phyloP scores from a whole-genome alignment of 148 eudicot genomes.

The Rhododendron vialii region DNA sequence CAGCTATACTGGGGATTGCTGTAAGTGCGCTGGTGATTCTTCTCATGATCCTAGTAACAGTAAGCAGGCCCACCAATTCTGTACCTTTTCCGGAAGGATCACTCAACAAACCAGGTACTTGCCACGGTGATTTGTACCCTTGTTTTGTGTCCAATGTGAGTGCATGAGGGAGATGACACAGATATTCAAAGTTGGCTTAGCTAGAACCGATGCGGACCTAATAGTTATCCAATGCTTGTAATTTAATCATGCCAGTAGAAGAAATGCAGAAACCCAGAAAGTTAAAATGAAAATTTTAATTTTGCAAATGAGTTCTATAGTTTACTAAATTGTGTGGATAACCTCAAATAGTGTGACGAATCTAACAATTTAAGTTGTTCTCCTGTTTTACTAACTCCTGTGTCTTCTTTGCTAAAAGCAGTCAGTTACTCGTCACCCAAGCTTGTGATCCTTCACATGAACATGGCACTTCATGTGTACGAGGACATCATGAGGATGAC shows the following conservation, averaged over 20 bases:
- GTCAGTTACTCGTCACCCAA: slow-evolving; percentile 83
- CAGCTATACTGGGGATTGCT: slow-evolving; percentile 88
- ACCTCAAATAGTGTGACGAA: background rate
- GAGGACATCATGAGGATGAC: slow-evolving; percentile 99
- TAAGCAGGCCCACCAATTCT: slow-evolving; percentile 65
- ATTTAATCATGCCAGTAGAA: background rate
- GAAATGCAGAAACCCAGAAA: background rate
- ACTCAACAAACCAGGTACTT: slow-evolving; percentile 82
- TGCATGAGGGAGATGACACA: background rate
- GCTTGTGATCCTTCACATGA: slow-evolving; percentile 97
- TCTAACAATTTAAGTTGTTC: background rate
- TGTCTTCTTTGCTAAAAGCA: slow-evolving; percentile 14
- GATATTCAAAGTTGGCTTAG: background rate
- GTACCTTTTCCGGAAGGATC: slow-evolving; percentile 62
- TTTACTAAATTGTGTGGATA: background rate
- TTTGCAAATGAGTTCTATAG: background rate
- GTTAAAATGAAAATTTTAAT: no score
- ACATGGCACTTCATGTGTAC: slow-evolving; percentile 96
- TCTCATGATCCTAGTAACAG: slow-evolving; percentile 76
- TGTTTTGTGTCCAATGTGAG: background rate
- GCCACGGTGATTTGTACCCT: background rate
- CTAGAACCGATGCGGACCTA: background rate
- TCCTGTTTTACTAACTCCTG: background rate
- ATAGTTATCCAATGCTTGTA: background rate
- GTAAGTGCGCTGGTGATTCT: slow-evolving; percentile 88